Evolutionary conservation across 1,284 basidiomycete genomes (phyloP).

Genomic region (Tylopilus sp.): DNA sequence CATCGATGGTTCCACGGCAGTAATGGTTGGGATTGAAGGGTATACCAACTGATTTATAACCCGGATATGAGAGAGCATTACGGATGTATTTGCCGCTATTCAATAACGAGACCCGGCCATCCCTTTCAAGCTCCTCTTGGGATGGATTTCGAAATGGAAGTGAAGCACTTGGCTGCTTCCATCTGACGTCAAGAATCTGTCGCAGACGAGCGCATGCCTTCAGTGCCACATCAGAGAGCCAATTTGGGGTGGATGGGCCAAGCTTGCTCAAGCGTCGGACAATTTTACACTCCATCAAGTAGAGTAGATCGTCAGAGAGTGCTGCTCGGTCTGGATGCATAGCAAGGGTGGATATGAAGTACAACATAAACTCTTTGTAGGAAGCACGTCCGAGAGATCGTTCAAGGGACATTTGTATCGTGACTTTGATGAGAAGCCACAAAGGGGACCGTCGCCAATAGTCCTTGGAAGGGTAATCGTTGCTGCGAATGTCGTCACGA

Average conservation of each 20-base stretch:
- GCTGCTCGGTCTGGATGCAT: conserved; percentile 16
- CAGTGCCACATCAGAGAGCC: conserved; percentile 18
- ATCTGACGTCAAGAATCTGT: conserved; percentile 9
- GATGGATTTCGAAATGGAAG: conserved; percentile 37
- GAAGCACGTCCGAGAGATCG: too few relatives aligned
- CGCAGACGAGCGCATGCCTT: conserved; percentile 4
- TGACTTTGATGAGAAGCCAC: conserved; percentile 10
- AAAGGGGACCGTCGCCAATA: conserved; percentile 44
- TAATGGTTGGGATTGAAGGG: conserved; percentile 22
- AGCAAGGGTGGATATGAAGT: conserved; percentile 8
- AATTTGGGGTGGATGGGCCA: conserved; percentile 1
- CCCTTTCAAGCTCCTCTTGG: conserved; percentile 32
- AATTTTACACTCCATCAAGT: conserved; percentile 40
- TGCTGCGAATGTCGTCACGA: conserved; percentile 27
- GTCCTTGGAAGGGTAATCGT: too few relatives aligned
- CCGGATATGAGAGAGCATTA: conserved; percentile 12
- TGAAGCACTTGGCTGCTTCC: neutral
- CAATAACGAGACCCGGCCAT: conserved; percentile 26
- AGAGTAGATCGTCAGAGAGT: conserved; percentile 45
- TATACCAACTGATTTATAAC: neutral
- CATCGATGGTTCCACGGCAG: conserved; percentile 15
- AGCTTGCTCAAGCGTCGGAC: conserved; percentile 49
- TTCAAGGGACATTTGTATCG: too few relatives aligned
- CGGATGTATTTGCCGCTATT: neutral
- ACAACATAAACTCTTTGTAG: too few relatives aligned